These are phyloP conservation scores for Tylopilus subfusipes DNA, from an alignment of 768 basidiomycete species.

Conservation along the genomic window DNA sequence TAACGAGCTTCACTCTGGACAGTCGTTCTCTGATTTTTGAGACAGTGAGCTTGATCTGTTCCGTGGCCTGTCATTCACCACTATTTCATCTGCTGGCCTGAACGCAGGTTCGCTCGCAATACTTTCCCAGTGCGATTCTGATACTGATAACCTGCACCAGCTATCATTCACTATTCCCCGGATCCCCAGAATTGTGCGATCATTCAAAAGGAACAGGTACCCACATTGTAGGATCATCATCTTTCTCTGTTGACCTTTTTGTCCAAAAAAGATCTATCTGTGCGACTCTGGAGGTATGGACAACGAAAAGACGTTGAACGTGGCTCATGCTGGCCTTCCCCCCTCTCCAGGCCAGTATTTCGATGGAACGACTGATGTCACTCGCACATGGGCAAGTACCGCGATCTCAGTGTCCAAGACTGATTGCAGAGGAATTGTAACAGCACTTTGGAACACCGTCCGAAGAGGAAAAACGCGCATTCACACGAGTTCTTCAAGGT, in stretches of 20 bases:
- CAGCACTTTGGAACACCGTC: constrained; percentile 89
- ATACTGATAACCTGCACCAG: constrained; percentile 33
- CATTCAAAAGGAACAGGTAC: constrained; percentile 71
- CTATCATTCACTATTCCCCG: constrained; percentile 92
- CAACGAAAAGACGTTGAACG: neutral
- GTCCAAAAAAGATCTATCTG: constrained; percentile 58
- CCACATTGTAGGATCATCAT: neutral
- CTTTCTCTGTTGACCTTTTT: constrained; percentile 34
- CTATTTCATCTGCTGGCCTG: constrained; percentile 89
- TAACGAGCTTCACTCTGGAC: constrained; percentile 7
- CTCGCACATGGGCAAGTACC: constrained; percentile 71
- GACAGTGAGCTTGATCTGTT: constrained; percentile 74
- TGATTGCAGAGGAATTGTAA: neutral
- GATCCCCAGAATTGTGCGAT: constrained; percentile 67
- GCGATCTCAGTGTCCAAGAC: neutral
- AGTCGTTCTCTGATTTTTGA: neutral
- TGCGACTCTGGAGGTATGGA: constrained; percentile 81
- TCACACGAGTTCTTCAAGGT: constrained; percentile 88
- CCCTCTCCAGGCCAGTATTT: constrained; percentile 62
- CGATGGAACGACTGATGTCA: constrained; percentile 96
- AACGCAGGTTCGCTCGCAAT: constrained; percentile 67
- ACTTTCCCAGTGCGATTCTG: neutral
- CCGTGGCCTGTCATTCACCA: constrained; percentile 85
- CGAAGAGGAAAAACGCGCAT: constrained; percentile 78
- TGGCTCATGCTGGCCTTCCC: neutral